Percentiles rank a stretch among this genome's conserved stretches.
phyloP scores from a whole-genome alignment of 1,284 basidiomycete species.

The Cystobasidium pallidum region DNA sequence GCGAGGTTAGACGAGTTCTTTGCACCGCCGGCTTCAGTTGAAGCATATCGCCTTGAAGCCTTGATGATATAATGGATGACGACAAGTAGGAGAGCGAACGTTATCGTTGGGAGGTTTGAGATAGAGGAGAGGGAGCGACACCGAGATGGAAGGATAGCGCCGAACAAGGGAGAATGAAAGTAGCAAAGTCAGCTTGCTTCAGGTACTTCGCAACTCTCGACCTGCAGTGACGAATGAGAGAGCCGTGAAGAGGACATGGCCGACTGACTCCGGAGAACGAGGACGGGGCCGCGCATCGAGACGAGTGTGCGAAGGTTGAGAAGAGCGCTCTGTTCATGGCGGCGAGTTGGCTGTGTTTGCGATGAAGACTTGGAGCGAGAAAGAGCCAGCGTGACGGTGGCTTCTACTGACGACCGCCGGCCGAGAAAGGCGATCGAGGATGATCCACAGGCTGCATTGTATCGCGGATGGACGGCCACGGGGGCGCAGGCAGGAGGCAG shows the following conservation, averaged over 20 bases:
- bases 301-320: constrained; percentile 25
- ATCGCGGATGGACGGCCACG: no score
- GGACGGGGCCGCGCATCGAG: constrained; percentile 9
- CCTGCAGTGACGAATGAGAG: constrained; percentile 26
- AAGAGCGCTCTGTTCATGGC: constrained; percentile 36
- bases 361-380: not conserved
- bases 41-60: constrained; percentile 39
- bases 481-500: no score
- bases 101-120: not conserved
- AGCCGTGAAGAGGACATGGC: not conserved
- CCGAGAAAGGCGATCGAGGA: not conserved
- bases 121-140: not conserved
- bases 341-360: not conserved
- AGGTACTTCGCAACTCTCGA: not conserved
- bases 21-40: constrained; percentile 7
- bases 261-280: constrained; percentile 30
- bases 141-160: not conserved
- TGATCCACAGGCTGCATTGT: no score
- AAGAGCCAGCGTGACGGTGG: constrained; percentile 3
- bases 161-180: not conserved
- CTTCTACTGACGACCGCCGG: not conserved
- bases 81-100: not conserved
- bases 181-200: constrained; percentile 6
- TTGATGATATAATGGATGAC: constrained; percentile 11
- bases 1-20: constrained; percentile 38